Conservation (phyloP, 2,329 filamentous ascomycete genomes). For the Paraphaeosphaeria sporulosa region DNA sequence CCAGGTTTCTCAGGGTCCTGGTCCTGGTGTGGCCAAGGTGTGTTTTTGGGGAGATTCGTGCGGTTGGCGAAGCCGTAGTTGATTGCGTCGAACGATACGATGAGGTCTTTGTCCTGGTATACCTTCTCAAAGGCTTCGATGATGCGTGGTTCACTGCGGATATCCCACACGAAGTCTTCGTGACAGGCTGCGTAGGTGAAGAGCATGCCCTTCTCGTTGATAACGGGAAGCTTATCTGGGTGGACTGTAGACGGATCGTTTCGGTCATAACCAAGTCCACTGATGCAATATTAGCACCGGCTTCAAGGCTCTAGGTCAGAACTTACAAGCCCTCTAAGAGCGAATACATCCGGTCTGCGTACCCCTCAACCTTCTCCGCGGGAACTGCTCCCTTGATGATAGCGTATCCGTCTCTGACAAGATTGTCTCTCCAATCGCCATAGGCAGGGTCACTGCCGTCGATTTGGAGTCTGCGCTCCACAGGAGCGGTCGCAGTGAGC, state of each 20-base stretch:
- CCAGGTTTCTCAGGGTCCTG: conserved; percentile 48
- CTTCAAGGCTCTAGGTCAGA: neutral
- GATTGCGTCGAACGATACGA: conserved; percentile 49
- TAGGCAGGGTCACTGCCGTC: too few species aligned
- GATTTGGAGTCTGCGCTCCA: too few species aligned
- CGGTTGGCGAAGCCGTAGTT: conserved; percentile 48
- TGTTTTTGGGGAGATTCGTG: conserved; percentile 32
- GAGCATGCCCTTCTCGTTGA: conserved; percentile 33
- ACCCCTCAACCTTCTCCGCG: too few species aligned
- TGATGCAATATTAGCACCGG: conserved; percentile 6
- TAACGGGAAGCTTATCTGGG: conserved; percentile 29
- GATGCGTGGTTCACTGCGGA: conserved; percentile 49
- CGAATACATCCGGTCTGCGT: too few species aligned
- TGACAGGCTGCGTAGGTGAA: conserved; percentile 47
- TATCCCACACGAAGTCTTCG: conserved; percentile 53
- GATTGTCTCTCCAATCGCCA: too few species aligned
- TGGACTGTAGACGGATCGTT: conserved; percentile 30
- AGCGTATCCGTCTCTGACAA: too few species aligned
- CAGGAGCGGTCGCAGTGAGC: too few species aligned
- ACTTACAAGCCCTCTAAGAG: too few species aligned
- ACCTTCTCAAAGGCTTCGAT: conserved; percentile 46
- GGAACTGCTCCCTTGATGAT: too few species aligned
- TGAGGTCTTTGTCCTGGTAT: conserved; percentile 46
- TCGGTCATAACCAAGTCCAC: conserved; percentile 30
- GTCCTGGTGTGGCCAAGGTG: conserved; percentile 48